Conservation (phyloP, 2,329 filamentous ascomycete genomes). For the Diplodia corticola region DNA sequence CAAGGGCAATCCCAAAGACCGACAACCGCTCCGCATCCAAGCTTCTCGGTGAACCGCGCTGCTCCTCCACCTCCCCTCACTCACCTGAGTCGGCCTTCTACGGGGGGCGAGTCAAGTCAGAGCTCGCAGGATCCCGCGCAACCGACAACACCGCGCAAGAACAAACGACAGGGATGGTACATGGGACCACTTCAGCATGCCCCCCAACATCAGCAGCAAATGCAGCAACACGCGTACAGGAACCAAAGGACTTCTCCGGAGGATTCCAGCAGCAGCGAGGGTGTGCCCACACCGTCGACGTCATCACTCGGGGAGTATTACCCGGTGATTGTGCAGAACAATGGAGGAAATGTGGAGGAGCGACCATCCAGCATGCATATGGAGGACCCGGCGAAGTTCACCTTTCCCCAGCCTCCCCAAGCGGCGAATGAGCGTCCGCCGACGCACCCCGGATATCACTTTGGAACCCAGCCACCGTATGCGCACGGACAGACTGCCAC, state of each 20-base stretch:
- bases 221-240: conserved; percentile 27
- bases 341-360: conserved; percentile 50
- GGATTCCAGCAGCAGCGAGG: conserved; percentile 57
- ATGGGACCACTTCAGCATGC: conserved; percentile 52
- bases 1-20: conserved; percentile 29
- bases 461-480: conserved; percentile 29
- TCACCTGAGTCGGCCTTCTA: conserved; percentile 32
- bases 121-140: conserved; percentile 37
- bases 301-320: conserved; percentile 53
- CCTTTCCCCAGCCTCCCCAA: conserved; percentile 28
- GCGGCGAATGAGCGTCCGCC: conserved; percentile 38
- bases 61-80: conserved; percentile 24
- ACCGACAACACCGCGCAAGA: conserved; percentile 56
- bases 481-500: conserved; percentile 35
- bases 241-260: conserved; percentile 55
- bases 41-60: conserved; percentile 33
- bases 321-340: conserved; percentile 54
- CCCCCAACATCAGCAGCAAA: conserved; percentile 23
- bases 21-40: conserved; percentile 41
- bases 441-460: conserved; percentile 29
- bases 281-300: conserved; percentile 54
- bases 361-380: conserved; percentile 41
- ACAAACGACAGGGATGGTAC: conserved; percentile 73
- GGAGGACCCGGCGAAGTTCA: conserved; percentile 45
- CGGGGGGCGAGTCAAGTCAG: conserved; percentile 35